These are phyloP conservation scores for Melanomma pulvis-pyrius DNA, from an alignment of 495 filamentous ascomycete species.

Conservation along the genomic window DNA sequence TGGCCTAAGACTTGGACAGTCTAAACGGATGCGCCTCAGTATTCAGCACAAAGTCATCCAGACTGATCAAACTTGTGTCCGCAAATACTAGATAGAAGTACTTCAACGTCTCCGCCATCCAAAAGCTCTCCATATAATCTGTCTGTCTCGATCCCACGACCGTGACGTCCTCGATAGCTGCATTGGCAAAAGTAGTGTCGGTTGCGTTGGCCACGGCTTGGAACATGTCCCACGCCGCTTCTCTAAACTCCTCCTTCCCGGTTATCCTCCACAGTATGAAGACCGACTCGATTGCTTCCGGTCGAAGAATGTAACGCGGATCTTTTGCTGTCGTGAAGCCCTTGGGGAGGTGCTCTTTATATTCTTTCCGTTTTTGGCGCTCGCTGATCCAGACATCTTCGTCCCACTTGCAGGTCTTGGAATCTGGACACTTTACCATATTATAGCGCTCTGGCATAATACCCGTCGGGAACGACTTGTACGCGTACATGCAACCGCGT, in stretches of 20 bases:
- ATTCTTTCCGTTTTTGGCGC: conserved; percentile 34
- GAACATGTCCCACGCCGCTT: conserved; percentile 80
- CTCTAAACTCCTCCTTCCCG: conserved; percentile 65
- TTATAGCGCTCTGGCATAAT: conserved; percentile 65
- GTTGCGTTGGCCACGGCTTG: conserved; percentile 62
- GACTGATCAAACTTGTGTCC: conserved; percentile 52
- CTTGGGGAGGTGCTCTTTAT: conserved; percentile 53
- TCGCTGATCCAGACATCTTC: conserved; percentile 51
- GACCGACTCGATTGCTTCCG: conserved; percentile 56
- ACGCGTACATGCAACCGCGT: conserved; percentile 64
- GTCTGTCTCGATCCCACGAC: conserved; percentile 21
- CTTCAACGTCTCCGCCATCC: conserved; percentile 56
- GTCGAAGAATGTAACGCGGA: conserved; percentile 65
- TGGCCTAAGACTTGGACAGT: conserved; percentile 23
- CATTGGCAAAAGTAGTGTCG: conserved; percentile 60
- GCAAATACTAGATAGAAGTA: conserved; percentile 59
- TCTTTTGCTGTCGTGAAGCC: conserved; percentile 65
- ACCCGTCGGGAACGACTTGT: conserved; percentile 58
- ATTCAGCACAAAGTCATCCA: conserved; percentile 61
- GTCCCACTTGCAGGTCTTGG: conserved; percentile 59
- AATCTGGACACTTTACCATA: conserved; percentile 52
- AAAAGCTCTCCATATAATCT: conserved; percentile 53
- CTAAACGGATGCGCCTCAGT: conserved; percentile 58
- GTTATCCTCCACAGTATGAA: conserved; percentile 79
- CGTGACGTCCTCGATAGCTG: conserved; percentile 63